Evolutionary conservation across 2,329 filamentous ascomycete species (phyloP), one percentile per base, ranked within the genome.

Genomic region (Fusarium camptoceras): DNA sequence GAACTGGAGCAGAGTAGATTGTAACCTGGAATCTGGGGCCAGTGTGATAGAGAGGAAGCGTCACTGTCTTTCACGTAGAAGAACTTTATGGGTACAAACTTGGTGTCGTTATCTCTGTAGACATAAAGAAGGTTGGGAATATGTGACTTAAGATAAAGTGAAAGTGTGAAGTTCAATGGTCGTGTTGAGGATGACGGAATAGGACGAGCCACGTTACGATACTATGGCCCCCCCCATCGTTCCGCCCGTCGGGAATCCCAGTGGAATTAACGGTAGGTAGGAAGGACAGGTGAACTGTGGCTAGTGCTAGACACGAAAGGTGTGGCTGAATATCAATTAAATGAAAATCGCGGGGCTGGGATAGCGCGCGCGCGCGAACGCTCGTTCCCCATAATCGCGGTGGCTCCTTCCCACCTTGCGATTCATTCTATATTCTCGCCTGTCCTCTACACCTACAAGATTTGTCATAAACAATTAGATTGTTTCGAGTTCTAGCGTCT

Each of bases 291-390:
- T 10, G 3, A 22, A 6, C 0, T 64, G 67, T 70, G 68, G 69
- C 69, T 41, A 9, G 47, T 70, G 60, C 37, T 24, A 2, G 12
- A 14, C 66, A 46, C 34, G 48, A 64, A 24, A 28, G 18, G n/a
- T 34, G 68, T 66, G 59, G 67, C 65, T 63, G 55, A 47, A 55
- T 66, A 68, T 71, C 72, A 74, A 73, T 74, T 74, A 69, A 71
- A 68, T 39, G 41, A 49, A 72, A 76, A 66, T 72, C 73, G 75
- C 72, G 75, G 75, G 75, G 75, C 75, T 76, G 75, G 75, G 55
- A 59, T 53, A 43, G 46, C 56, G 61, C 60, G 68, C 55, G 43
- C 31, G 30, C 50, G 31, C 44, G 34, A 37, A 39, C 51, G 43
- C 57, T 39, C 54, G 16, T 48, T n/a, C 43, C 51, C 20, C 31